Base-by-base conservation (phyloP, 345 rosid species). In the Microcos paniculata region DNA sequence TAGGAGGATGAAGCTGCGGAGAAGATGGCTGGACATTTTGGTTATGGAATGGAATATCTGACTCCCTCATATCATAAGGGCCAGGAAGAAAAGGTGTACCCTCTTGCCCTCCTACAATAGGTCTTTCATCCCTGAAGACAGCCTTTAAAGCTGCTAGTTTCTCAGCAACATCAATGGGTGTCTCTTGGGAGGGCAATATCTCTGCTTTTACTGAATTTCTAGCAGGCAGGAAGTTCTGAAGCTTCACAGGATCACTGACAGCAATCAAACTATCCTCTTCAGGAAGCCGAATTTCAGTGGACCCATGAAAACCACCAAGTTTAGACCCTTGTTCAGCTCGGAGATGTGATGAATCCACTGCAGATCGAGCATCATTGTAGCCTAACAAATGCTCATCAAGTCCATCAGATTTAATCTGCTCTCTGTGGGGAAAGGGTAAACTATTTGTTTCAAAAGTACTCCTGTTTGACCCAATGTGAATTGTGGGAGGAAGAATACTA, bases 71-170 rank as follows among this genome's bases (percentile, higher is more conserved):
- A 62, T 87, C 88, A 74, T 84, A 87, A 57, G 86, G 86, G 75
- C 87, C 86, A 53, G 75, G 90, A 77, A 79, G 87, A 79, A 87
- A 84, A 61, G 82, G 73, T 16, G 78, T 80, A 78, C 85, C 80
- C 40, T 88, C 96, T 86, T 86, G 89, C 79, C 86, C 86, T 61
- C 88, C 88, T 64, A 74, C 43, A 42, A 78, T 16, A 72, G 85
- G 76, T 74, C 90, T 84, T 77, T 86, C 94, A 62, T 85, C 89
- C 76, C 81, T 89, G 70, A 87, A 88, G 58, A 72, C 79, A 74
- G 91, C 84, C 74, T 88, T 84, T 62, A 91, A 82, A 61, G 89
- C 87, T 43, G 91, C 87, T 74, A 87, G 85, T 84, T 90, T 90
- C 71, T 85, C 96, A 66, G 85, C 75, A 78, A 87, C 85, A 78